Conservation (phyloP, 2,329 filamentous ascomycete genomes). For the Microdochium paspali region DNA sequence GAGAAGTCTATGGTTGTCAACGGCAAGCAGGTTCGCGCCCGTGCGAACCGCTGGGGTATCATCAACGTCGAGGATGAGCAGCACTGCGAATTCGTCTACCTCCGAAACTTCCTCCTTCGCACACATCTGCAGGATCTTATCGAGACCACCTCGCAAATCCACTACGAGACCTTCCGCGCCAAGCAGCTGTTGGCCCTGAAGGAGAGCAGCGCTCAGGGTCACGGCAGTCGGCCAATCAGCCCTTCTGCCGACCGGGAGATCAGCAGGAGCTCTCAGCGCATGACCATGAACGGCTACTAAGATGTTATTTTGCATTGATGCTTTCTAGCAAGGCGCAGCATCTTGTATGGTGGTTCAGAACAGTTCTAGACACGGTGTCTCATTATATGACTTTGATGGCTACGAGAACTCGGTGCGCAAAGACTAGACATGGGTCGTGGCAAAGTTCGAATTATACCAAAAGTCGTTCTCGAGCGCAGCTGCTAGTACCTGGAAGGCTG, state of each 20-base stretch:
- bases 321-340: not conserved
- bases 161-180: slow-evolving; percentile 99
- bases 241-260: slow-evolving; percentile 90
- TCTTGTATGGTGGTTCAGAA: not conserved
- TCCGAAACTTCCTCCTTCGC: slow-evolving; percentile 96
- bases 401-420: not conserved
- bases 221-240: slow-evolving; percentile 85
- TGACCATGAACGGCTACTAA: slow-evolving; percentile 99
- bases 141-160: slow-evolving; percentile 98
- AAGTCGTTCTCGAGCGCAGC: not conserved
- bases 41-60: slow-evolving; percentile 98
- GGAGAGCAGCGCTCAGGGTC: slow-evolving; percentile 85
- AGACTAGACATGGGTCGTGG: not conserved
- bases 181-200: slow-evolving; percentile 97
- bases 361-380: not conserved
- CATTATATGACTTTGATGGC: not conserved
- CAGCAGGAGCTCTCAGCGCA: slow-evolving; percentile 92
- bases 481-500: not conserved
- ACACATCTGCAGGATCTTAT: slow-evolving; percentile 98
- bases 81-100: slow-evolving; percentile 98
- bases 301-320: not conserved
- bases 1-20: slow-evolving; percentile 97
- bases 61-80: slow-evolving; percentile 99
- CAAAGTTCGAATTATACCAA: not conserved
- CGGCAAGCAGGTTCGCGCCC: slow-evolving; percentile 92